Base-by-base conservation (phyloP, 2,329 filamentous ascomycete species). In the Penicillium sp. region DNA sequence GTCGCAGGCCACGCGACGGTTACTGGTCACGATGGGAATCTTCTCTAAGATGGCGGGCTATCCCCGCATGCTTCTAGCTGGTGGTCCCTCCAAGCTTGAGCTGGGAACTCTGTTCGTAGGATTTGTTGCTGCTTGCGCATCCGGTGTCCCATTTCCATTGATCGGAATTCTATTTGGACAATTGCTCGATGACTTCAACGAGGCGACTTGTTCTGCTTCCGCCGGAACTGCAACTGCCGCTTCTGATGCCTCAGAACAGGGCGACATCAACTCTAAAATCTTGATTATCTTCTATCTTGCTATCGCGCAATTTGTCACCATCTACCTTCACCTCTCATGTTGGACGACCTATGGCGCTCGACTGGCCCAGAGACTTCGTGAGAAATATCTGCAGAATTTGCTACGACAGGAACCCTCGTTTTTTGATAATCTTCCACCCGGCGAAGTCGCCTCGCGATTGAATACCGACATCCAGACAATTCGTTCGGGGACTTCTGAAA, bases 401-500 rank as follows among this genome's bases (percentile, higher is more conserved):
- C 74, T 89, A 13, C 75, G 79, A 44, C 85, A 88, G 64, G 85
- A 87, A 52, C 80, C 85, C 0, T 75, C 83, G 13, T 88, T 83
- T 67, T 88, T 88, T 65, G 86, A 89, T 62, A 79, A 79, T 13
- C 76, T 86, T 9, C 81, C 83, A 43, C 79, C 85, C 0, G 86
- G 86, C 14, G 84, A 88, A 67, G 81, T 89, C 11, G 80, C 83
- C 1, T 83, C 84, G 8, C 79, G 87, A 16, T 79, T 90, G 39
- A 86, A 86, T 64, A 79, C 79, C 50, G 87, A 90, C 62, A 86
- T 89, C 29, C 82, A 86, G 54, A 81, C 83, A 1, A 84, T 90
- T 48, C 87, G 87, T 63, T 81, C 82, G 0, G 87, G 87, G 13
- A 88, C 87, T 0, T 86, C 84, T 1, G 87, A 90, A 70, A 90